Base-by-base conservation (phyloP, 495 filamentous ascomycete species). In the Daldinia loculata region DNA sequence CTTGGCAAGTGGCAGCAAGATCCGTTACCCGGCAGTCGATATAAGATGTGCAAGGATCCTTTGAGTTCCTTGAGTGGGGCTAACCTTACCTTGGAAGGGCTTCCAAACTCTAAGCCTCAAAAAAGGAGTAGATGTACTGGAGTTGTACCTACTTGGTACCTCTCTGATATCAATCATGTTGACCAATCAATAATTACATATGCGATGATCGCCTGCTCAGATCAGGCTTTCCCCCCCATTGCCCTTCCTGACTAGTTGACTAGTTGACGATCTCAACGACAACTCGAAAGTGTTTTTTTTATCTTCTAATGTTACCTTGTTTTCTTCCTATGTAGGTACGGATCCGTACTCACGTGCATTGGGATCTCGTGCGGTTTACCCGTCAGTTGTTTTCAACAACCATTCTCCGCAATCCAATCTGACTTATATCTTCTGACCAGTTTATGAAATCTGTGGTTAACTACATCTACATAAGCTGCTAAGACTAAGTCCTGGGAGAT, bases 21-120 rank as follows among this genome's bases (percentile, higher is more conserved):
- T 68, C 70, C 70, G 61, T 66, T 73, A 45, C 66, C 56, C 70
- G 70, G 70, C 70, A 69, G 51, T 63, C 70, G 66, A 65, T 61
- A 66, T 51, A 57, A 36, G 48, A 56, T 68, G 27, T 48, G 38
- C 64, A 59, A 52, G 64, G 69, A 24, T 65, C 8, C 48, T 53
- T 55, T 17, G 59, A 59, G 45, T 39, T 8, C 32, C 27, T 36
- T 43, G 26, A 19, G 69, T 56, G 59, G 63, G 55, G 41, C 8
- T 3, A 41, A 27, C 63, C 50, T 29, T 53, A 15, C 53, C n/a
- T 63, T 66, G 41, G 48, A 56, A 60, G 24, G 24, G 17, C 43
- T 50, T 61, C 17, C 17, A 52, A 60, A 27, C 38, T 27, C 24
- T 26, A 50, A 70, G 50, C 55, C 50, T 65, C 45, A 51, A 64